phyloP scores from a whole-genome alignment of 2,329 filamentous ascomycete species.

The Parastagonospora avenae region DNA sequence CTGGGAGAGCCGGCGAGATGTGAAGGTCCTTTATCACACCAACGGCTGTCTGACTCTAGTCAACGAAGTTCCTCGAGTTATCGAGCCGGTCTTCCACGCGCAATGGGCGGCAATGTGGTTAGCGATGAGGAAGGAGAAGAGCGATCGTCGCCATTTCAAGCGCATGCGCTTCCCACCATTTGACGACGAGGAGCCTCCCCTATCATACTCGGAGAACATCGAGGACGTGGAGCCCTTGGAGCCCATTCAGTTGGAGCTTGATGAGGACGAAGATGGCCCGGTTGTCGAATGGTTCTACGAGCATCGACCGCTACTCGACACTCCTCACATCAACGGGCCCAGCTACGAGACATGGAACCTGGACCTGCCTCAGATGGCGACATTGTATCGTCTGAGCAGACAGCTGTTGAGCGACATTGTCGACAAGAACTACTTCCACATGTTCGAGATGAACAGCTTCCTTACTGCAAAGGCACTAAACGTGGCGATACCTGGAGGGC shows the following conservation, averaged over 20 bases:
- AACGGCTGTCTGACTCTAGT: slow-evolving; percentile 97
- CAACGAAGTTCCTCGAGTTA: slow-evolving; percentile 94
- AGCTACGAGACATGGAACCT: slow-evolving; percentile 98
- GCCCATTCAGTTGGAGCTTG: slow-evolving; percentile 97
- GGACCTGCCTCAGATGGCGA: slow-evolving; percentile 91
- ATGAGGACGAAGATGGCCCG: slow-evolving; percentile 88
- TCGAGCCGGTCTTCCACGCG: slow-evolving; percentile 96
- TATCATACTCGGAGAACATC: slow-evolving; percentile 98
- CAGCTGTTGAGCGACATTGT: slow-evolving; percentile 89
- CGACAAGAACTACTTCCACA: slow-evolving; percentile 96
- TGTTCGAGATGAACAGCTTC: slow-evolving; percentile 95
- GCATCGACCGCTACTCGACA: slow-evolving; percentile 86
- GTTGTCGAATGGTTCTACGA: slow-evolving; percentile 99
- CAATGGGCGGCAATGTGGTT: slow-evolving; percentile 99
- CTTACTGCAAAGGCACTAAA: slow-evolving; percentile 96
- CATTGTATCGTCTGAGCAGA: slow-evolving; percentile 87
- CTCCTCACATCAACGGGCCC: slow-evolving; percentile 90
- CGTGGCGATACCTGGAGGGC: slow-evolving; percentile 95
- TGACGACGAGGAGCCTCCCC: slow-evolving; percentile 94
- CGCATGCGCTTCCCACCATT: slow-evolving; percentile 99
- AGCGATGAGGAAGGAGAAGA: slow-evolving; percentile 97
- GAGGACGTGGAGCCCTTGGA: slow-evolving; percentile 97
- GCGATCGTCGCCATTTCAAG: slow-evolving; percentile 94
- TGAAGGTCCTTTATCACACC: slow-evolving; percentile 97
- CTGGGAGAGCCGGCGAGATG: slow-evolving; percentile 94